A percentile compares a stretch with the other conserved stretches of the same genome.
These are phyloP conservation scores for Claviceps humidiphila DNA, from an alignment of 2,329 filamentous ascomycete genomes.

Conservation along the genomic window DNA sequence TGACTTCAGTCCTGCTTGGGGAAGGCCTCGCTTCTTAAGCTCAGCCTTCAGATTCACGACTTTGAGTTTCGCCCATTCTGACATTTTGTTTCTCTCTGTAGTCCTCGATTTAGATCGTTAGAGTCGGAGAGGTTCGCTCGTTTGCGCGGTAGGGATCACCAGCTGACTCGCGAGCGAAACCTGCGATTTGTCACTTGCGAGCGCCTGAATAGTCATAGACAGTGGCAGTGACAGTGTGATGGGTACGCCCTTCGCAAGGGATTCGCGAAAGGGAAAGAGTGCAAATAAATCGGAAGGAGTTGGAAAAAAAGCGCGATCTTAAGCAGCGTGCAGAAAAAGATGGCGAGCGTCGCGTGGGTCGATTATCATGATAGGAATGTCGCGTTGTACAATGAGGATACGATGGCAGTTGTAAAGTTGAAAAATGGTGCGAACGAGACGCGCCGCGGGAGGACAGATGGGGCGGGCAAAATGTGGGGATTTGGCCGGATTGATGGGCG, in stretches of 20 bases:
- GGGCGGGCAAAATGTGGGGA: neutral
- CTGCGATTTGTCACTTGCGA: too few species aligned
- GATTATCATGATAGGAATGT: neutral
- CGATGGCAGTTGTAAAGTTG: neutral
- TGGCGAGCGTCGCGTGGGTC: neutral
- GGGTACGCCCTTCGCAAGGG: neutral
- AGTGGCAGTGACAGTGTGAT: too few species aligned
- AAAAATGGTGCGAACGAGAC: neutral
- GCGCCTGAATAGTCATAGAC: too few species aligned
- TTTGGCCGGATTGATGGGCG: neutral
- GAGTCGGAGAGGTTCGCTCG: too few species aligned
- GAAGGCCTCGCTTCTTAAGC: constrained; percentile 57
- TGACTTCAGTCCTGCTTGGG: constrained; percentile 56
- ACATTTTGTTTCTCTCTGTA: constrained; percentile 21
- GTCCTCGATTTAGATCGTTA: neutral
- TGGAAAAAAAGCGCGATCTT: neutral
- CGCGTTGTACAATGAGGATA: neutral
- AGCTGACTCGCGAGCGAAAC: too few species aligned
- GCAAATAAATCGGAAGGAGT: neutral
- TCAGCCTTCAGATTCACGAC: constrained; percentile 64
- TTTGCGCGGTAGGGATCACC: neutral
- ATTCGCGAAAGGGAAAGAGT: neutral
- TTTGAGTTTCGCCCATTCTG: constrained; percentile 48
- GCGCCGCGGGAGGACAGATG: neutral
- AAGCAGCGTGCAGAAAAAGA: neutral